Percentiles rank a stretch among this genome's conserved stretches.
These are phyloP conservation scores for Hypoxylon trugodes DNA, from an alignment of 495 filamentous ascomycete species.

Conservation along the genomic window DNA sequence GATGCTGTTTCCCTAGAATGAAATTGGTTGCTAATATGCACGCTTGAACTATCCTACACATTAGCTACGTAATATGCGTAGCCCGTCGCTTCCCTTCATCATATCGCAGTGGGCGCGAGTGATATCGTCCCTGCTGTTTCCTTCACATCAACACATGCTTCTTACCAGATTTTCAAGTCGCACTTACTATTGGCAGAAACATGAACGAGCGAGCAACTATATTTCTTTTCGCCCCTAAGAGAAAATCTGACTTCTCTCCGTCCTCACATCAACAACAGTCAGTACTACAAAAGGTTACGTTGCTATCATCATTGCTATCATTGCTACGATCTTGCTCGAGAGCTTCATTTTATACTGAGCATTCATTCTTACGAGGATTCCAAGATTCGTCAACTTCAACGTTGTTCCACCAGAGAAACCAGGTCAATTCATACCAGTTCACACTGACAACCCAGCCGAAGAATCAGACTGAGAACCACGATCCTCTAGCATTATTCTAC, in stretches of 20 bases:
- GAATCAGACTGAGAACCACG: background rate
- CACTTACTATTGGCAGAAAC: background rate
- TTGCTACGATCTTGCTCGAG: conserved; percentile 4
- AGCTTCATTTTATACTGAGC: conserved; percentile 12
- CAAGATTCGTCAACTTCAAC: background rate
- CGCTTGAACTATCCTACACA: too few species aligned
- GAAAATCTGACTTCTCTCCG: background rate
- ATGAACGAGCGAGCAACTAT: background rate
- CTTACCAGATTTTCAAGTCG: background rate
- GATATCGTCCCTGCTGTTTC: background rate
- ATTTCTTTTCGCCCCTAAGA: background rate
- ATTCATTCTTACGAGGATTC: conserved; percentile 20
- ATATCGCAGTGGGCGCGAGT: background rate
- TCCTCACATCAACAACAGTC: conserved; percentile 18
- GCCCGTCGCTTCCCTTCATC: background rate
- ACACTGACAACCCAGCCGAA: background rate
- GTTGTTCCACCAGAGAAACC: background rate
- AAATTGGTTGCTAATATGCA: too few species aligned
- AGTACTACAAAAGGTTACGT: conserved; percentile 1
- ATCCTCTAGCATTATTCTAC: background rate
- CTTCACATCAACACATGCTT: background rate
- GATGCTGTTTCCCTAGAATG: too few species aligned
- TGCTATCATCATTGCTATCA: conserved; percentile 15
- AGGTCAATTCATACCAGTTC: background rate
- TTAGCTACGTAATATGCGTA: background rate